A percentile compares a stretch with the other conserved stretches of the same genome.
phyloP scores from a whole-genome alignment of 208 protist genomes.

The Wallacemonas sp. region DNA sequence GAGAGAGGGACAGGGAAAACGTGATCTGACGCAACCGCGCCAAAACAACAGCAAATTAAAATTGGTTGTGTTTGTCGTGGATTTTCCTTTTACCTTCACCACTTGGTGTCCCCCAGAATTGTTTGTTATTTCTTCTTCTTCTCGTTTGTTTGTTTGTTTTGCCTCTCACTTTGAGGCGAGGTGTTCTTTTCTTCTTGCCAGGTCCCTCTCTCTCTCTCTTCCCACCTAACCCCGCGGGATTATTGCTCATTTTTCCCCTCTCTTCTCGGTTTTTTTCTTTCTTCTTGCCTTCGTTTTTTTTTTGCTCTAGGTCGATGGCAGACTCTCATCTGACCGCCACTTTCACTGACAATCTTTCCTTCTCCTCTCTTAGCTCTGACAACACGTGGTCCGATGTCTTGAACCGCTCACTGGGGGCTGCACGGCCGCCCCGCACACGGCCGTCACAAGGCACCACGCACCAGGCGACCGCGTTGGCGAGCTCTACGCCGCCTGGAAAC shows the following conservation, averaged over 20 bases:
- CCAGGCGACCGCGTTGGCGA: not conserved
- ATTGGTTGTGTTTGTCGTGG: not conserved
- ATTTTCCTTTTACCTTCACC: not conserved
- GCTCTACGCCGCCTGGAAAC: not conserved
- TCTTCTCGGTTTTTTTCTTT: not conserved
- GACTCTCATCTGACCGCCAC: not conserved
- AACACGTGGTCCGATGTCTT: not conserved
- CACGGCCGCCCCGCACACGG: not conserved
- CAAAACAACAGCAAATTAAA: too few species aligned
- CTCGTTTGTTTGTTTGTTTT: constrained; percentile 1
- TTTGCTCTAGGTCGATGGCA: not conserved
- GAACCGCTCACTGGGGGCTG: not conserved
- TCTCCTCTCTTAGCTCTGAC: constrained; percentile 7
- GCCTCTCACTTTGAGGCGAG: not conserved
- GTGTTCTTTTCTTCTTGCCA: not conserved
- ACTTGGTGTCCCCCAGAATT: not conserved
- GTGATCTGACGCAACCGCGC: too few species aligned
- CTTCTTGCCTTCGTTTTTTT: not conserved
- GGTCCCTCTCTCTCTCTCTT: constrained; percentile 5
- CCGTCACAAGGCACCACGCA: not conserved
- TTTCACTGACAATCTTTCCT: constrained; percentile 1
- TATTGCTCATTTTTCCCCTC: not conserved
- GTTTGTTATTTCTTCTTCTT: not conserved
- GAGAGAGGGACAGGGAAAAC: too few species aligned
- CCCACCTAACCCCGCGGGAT: not conserved